A percentile compares a stretch with the other conserved stretches of the same genome.
Evolutionary conservation across 371 early-diverging fungal genomes (phyloP).

Genomic region (Funneliformis caledonium): DNA sequence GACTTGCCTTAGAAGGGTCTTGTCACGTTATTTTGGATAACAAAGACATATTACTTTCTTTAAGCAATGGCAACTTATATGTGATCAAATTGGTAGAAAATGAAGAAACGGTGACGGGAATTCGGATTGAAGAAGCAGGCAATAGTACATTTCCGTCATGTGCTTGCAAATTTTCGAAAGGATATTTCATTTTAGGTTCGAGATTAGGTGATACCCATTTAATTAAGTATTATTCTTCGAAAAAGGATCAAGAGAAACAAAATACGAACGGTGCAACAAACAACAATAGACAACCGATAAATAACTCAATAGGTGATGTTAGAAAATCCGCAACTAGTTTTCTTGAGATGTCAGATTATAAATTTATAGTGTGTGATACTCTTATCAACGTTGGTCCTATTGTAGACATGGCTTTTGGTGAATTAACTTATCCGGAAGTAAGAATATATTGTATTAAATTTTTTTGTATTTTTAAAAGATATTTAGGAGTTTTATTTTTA

Average conservation of each 20-base stretch:
- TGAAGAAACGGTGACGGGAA: conserved; percentile 61
- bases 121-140: conserved; percentile 53
- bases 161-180: conserved; percentile 56
- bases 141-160: conserved; percentile 63
- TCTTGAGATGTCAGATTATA: conserved; percentile 48
- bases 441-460: not conserved
- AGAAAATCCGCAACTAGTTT: conserved; percentile 46
- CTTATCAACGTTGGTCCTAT: conserved; percentile 83
- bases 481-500: not conserved
- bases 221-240: conserved; percentile 57
- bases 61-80: conserved; percentile 75
- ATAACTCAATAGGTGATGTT: conserved; percentile 27
- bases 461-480: not conserved
- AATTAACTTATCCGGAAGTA: conserved; percentile 53
- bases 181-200: conserved; percentile 83
- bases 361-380: conserved; percentile 76
- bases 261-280: not conserved
- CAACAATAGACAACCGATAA: not conserved
- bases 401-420: conserved; percentile 76
- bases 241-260: not conserved
- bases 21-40: conserved; percentile 57
- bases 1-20: conserved; percentile 61
- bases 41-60: conserved; percentile 59
- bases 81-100: conserved; percentile 68
- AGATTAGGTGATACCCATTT: conserved; percentile 81